phyloP scores from a whole-genome alignment of 768 basidiomycete genomes.

The Podaxis mareebaensis region DNA sequence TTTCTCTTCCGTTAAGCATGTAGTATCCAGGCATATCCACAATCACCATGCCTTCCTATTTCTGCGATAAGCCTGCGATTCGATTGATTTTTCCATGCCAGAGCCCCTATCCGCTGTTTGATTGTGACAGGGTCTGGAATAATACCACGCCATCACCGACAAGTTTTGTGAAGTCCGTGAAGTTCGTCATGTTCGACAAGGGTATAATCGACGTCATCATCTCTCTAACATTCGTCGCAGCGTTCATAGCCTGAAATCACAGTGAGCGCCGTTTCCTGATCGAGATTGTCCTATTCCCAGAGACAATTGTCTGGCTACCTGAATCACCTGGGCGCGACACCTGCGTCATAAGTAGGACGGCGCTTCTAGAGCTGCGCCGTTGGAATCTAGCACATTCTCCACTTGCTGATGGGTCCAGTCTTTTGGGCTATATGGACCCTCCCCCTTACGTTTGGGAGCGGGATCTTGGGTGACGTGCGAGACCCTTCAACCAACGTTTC shows the following conservation, averaged over 20 bases:
- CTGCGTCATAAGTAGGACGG: constrained; percentile 25
- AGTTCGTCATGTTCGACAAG: too few species aligned
- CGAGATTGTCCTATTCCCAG: neutral
- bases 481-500: neutral
- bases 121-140: neutral
- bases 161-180: neutral
- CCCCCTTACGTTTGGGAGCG: neutral
- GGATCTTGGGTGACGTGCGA: neutral
- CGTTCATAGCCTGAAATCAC: neutral
- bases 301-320: neutral
- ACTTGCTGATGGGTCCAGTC: neutral
- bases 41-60: constrained; percentile 17
- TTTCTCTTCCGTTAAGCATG: constrained; percentile 13
- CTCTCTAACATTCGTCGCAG: neutral
- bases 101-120: constrained; percentile 29
- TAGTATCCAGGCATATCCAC: constrained; percentile 24
- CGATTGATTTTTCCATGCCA: constrained; percentile 46
- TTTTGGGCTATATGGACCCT: neutral
- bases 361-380: neutral
- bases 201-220: neutral
- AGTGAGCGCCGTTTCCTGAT: neutral
- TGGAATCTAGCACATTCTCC: neutral
- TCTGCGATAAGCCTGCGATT: neutral
- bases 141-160: neutral
- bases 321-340: neutral